phyloP scores from a whole-genome alignment of 2,329 filamentous ascomycete species.

The Dothideomycetidae sp. region DNA sequence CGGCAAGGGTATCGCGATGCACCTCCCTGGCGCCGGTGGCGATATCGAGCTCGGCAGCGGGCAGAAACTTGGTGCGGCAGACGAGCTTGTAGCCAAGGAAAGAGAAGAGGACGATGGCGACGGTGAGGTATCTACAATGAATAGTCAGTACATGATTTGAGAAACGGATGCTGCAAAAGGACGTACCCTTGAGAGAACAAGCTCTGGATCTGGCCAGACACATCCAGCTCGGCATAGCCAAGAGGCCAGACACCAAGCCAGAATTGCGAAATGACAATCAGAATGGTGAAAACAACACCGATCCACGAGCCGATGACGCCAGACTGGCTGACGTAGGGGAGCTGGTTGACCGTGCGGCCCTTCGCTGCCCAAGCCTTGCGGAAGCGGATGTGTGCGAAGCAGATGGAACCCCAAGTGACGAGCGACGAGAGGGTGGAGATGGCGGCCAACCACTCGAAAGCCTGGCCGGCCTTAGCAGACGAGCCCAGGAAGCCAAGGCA shows the following conservation, averaged over 20 bases:
- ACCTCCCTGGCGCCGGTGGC: not conserved
- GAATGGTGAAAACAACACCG: not conserved
- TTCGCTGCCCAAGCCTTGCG: not conserved
- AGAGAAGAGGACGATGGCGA: not conserved
- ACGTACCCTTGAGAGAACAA: not conserved
- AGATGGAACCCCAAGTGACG: not conserved
- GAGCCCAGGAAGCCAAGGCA: not conserved
- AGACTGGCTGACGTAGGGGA: not conserved
- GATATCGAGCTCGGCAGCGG: not conserved
- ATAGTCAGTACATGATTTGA: not conserved
- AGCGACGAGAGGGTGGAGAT: not conserved
- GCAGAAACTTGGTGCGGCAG: not conserved
- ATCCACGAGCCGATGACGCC: not conserved
- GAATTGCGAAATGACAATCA: not conserved
- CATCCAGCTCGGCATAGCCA: not conserved
- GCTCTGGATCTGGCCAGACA: not conserved
- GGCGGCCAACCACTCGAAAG: not conserved
- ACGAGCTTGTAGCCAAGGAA: not conserved
- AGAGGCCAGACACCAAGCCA: not conserved
- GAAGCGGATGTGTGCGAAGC: not conserved
- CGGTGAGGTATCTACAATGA: constrained; percentile 33
- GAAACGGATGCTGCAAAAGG: not conserved
- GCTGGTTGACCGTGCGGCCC: not conserved
- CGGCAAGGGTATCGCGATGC: not conserved
- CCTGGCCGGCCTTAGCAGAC: not conserved